These are phyloP conservation scores for Nannizziopsis barbatae DNA, from an alignment of 2,329 filamentous ascomycete genomes.

Conservation along the genomic window DNA sequence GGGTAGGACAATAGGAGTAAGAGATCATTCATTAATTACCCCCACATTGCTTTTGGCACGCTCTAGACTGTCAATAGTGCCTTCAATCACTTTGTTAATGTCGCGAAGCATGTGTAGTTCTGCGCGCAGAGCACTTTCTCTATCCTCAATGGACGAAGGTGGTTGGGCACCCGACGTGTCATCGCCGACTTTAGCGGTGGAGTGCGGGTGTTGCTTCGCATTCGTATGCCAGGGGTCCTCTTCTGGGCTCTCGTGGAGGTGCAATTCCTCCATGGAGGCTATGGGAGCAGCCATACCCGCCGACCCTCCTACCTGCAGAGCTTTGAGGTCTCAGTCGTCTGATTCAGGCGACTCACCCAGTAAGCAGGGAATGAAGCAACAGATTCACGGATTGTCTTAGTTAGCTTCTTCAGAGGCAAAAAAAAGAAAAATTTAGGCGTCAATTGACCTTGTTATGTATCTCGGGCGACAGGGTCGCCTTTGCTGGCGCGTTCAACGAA, in stretches of 20 bases:
- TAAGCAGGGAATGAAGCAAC: too few relatives aligned
- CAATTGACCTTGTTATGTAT: too few relatives aligned
- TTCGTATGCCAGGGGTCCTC: slow-evolving; percentile 6
- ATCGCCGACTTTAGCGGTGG: slow-evolving; percentile 25
- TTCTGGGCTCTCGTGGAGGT: slow-evolving; percentile 9
- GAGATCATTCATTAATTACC: slow-evolving; percentile 21
- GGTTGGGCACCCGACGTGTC: slow-evolving; percentile 41
- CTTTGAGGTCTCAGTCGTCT: too few relatives aligned
- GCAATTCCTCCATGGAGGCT: slow-evolving; percentile 14
- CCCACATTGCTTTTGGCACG: slow-evolving; percentile 42
- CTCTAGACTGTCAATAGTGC: slow-evolving; percentile 36
- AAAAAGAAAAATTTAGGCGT: too few relatives aligned
- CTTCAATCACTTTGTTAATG: slow-evolving; percentile 78
- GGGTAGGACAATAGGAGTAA: neutral
- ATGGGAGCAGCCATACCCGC: slow-evolving; percentile 12
- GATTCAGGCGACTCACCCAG: too few relatives aligned
- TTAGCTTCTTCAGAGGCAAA: too few relatives aligned
- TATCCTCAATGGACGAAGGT: slow-evolving; percentile 43
- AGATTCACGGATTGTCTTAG: too few relatives aligned
- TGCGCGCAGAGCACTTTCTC: slow-evolving; percentile 61
- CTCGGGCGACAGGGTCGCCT: too few relatives aligned
- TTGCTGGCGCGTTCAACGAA: too few relatives aligned
- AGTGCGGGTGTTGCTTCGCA: slow-evolving; percentile 4
- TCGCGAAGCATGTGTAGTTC: slow-evolving; percentile 75
- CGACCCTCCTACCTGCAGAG: neutral